Evolutionary conservation across 352 stramenopile species (phyloP), one percentile per base, ranked within the genome.

Genomic region (Phytophthora tentaculata): DNA sequence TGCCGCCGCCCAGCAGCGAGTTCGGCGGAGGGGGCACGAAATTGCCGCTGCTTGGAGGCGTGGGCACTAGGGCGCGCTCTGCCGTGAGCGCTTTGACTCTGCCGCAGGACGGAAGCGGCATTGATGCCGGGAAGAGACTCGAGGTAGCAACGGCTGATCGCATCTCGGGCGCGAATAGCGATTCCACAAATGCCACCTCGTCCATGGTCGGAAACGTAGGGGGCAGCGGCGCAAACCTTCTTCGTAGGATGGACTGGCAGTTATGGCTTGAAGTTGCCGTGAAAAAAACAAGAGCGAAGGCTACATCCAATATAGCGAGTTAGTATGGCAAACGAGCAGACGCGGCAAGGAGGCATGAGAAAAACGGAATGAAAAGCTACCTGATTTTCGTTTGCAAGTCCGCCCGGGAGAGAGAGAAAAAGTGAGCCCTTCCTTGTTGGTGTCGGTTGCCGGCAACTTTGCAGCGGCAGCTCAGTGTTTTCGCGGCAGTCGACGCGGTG

Each of bases 181-280:
- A 90, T 73, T 90, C 77, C 35, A 90, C 77, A 79, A 90, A 90
- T 80, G 81, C 79, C 62, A 77, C 68, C 65, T 87, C 81, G 63
- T 90, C 81, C 79, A 90, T 90, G 60, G 49, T 13, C 35, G 35
- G 35, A 43, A 43, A 19, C 13, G 41, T 32, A 19, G 23, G 0
- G 17, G 16, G 51, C 16, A 13, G 24, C 23, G 17, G 39, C 28
- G 12, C 49, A 51, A 50, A 43, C 26, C 49, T 74, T 68, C 61
- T 71, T 39, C 35, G 49, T 45, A 58, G 47, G 67, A 66, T 73
- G 58, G 49, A 58, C 50, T 23, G 16, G 35, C 44, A 45, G 32
- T 56, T 23, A 17, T 6, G 22, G 14, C 47, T 79, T 76, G 71
- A 79, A 75, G 60, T 77, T 72, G 57, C 57, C 35, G 24, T 37